These are phyloP conservation scores for Starmerella bombicola DNA, from an alignment of 805 yeast species.

Conservation along the genomic window DNA sequence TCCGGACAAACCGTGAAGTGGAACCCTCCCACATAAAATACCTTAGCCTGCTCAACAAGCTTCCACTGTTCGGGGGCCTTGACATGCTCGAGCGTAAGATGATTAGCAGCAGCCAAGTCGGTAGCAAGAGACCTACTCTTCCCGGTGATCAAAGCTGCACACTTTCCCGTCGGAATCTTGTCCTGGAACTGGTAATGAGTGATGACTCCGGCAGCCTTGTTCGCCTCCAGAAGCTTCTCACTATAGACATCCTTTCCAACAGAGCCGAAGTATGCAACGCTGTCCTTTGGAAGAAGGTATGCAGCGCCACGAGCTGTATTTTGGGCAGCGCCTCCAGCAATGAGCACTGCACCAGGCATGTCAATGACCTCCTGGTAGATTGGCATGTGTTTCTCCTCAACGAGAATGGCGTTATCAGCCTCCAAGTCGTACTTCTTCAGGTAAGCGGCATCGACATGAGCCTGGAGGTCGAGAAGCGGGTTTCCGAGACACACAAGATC, in stretches of 20 bases:
- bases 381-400: constrained; percentile 72
- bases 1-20: constrained; percentile 96
- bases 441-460: constrained; percentile 49
- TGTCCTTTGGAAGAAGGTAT: constrained; percentile 63
- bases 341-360: constrained; percentile 46
- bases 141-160: constrained; percentile 90
- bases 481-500: constrained; percentile 79
- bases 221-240: constrained; percentile 69
- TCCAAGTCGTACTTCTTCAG: constrained; percentile 72
- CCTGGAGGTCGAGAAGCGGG: constrained; percentile 82
- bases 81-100: constrained; percentile 80
- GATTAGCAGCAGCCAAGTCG: constrained; percentile 96
- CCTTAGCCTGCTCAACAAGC: constrained; percentile 64
- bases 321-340: constrained; percentile 99
- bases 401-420: constrained; percentile 86
- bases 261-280: constrained; percentile 89
- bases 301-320: constrained; percentile 98
- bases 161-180: constrained; percentile 80
- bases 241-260: constrained; percentile 89
- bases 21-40: constrained; percentile 95
- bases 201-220: constrained; percentile 73
- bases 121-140: constrained; percentile 86
- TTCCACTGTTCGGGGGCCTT: constrained; percentile 83
- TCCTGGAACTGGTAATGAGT: constrained; percentile 75
- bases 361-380: constrained; percentile 69